Evolutionary conservation across 768 basidiomycete species (phyloP).

Genomic region (Leccinum arenicola): DNA sequence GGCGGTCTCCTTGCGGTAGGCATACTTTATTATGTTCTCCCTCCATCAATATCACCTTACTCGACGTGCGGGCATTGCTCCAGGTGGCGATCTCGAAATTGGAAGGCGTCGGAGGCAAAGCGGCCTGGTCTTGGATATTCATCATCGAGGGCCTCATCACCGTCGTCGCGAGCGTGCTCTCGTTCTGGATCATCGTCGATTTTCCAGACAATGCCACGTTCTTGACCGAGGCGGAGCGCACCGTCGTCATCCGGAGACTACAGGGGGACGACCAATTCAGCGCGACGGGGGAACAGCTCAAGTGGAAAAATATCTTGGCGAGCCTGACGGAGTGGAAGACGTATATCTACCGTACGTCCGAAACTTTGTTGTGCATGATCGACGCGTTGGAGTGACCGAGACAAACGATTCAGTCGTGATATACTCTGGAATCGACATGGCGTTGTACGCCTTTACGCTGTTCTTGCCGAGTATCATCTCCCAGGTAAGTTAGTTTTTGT

Average conservation of each 20-base stretch:
- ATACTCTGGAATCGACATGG: constrained; percentile 57
- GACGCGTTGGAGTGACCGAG: background rate
- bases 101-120: constrained; percentile 66
- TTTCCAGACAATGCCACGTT: constrained; percentile 83
- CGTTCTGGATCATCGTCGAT: constrained; percentile 79
- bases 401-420: constrained; percentile 43
- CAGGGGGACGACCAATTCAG: constrained; percentile 69
- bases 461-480: constrained; percentile 81
- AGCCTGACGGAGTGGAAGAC: constrained; percentile 74
- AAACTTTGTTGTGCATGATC: background rate
- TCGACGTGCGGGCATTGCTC: background rate
- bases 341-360: constrained; percentile 40
- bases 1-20: constrained; percentile 69
- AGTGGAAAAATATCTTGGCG: constrained; percentile 53
- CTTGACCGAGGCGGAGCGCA: constrained; percentile 67
- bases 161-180: constrained; percentile 58
- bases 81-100: constrained; percentile 66
- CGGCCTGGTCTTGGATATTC: constrained; percentile 73
- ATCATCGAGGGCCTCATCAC: constrained; percentile 70
- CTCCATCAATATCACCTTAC: background rate
- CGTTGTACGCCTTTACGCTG: constrained; percentile 73
- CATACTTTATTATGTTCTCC: background rate
- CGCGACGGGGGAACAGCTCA: constrained; percentile 65
- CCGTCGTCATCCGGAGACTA: constrained; percentile 60
- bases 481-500: constrained; percentile 38